Evolutionary conservation across 208 protist genomes (phyloP).

Genomic region (Leishmania aethiopica): DNA sequence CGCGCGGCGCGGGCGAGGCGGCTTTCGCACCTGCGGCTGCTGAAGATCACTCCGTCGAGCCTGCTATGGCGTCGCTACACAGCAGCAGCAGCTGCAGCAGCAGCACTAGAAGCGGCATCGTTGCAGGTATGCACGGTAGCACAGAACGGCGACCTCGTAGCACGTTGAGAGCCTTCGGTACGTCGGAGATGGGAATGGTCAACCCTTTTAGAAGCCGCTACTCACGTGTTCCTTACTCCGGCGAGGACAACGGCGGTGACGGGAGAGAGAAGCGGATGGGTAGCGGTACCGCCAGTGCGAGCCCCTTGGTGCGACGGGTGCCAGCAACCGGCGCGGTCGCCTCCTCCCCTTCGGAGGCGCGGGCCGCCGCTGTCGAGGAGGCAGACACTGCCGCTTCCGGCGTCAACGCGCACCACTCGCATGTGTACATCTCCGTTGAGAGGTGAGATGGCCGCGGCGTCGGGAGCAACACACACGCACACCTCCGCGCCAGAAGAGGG

Average conservation of each 20-base stretch:
- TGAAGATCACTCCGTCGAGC: neutral
- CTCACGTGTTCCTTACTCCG: slow-evolving; percentile 5
- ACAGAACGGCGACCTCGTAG: neutral
- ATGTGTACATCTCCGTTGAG: neutral
- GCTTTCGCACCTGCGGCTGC: neutral
- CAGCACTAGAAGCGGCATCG: neutral
- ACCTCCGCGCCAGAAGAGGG: neutral
- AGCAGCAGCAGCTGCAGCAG: neutral
- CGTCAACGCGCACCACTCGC: neutral
- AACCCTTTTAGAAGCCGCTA: slow-evolving; percentile 7
- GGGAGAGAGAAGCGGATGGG: neutral
- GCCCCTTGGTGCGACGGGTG: neutral
- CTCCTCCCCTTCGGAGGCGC: neutral
- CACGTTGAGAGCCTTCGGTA: neutral
- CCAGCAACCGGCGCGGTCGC: neutral
- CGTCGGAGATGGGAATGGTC: neutral
- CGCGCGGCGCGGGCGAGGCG: neutral
- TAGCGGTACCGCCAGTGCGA: neutral
- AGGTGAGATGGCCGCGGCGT: neutral
- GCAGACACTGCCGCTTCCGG: neutral
- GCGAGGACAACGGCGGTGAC: neutral
- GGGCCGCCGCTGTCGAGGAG: neutral
- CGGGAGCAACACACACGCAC: neutral
- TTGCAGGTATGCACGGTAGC: neutral
- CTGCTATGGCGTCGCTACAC: neutral